Evolutionary conservation across 2,329 filamentous ascomycete species (phyloP), one percentile per base, ranked within the genome.

Genomic region (Neofusicoccum laricinum): DNA sequence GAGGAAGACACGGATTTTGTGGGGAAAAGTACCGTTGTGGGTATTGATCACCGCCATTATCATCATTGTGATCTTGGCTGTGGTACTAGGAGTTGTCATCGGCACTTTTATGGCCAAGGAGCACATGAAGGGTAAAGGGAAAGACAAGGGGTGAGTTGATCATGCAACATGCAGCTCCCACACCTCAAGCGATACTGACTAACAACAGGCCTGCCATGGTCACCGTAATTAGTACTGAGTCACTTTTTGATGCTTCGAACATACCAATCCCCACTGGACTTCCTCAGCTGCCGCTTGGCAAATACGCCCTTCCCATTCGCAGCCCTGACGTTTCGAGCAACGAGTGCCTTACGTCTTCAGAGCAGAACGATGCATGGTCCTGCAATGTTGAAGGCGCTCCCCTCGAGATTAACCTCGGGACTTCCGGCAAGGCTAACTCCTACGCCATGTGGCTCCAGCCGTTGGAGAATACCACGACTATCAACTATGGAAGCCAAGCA

Each of bases 401-500:
- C 14, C 41, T 63, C 10, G 50, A 59, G 32, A 49, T 66, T 38
- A 64, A 62, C 15, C 34, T 58, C 6, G 30, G 40, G 12, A 19
- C 41, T 14, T 46, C 30, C 2, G 49, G 61, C 4, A 34, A 63
- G 21, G 43, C 32, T 19, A 46, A 53, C 36, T 25, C 45, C 3
- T 57, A 48, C 32, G 57, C 46, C 12, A 70, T 70, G 17, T 72
- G 71, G 2, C 67, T 74, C 36, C 63, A 68, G 46, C 66, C 66
- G 5, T 70, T 71, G n/a, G 66, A 72, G 14, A 78, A 70, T 76
- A 79, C 64, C 70, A 74, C 15, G 69, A 74, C 38, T 3, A 81
- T 87, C 64, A 79, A 80, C 25, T 90, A 90, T 70, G 88, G 88
- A 14, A 80, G 86, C 2, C 88, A 90, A 71, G 77, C 82, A n/a